These are phyloP conservation scores for Flaveria sonorensis DNA, from an alignment of 129 eudicot genomes.

Conservation along the genomic window DNA sequence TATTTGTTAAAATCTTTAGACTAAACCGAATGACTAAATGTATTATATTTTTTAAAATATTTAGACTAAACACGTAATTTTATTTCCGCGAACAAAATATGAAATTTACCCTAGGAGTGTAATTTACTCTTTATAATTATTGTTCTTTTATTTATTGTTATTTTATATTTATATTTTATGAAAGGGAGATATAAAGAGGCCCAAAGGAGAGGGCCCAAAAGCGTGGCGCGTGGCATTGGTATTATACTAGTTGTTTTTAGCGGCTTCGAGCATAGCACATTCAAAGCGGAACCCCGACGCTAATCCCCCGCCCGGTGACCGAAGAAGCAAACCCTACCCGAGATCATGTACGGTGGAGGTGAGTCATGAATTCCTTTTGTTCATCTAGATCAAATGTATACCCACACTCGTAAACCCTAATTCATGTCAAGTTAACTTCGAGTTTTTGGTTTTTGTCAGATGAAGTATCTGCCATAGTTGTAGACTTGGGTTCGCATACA, in stretches of 20 bases:
- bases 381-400: slow-evolving; percentile 2
- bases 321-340: slow-evolving; percentile 28
- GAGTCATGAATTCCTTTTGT: neutral
- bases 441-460: slow-evolving; percentile 48
- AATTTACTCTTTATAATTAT: no score
- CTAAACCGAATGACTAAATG: no score
- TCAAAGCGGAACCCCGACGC: slow-evolving; percentile 24
- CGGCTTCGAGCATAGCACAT: slow-evolving; percentile 9
- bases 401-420: slow-evolving; percentile 16
- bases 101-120: no score
- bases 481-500: slow-evolving; percentile 90
- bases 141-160: no score
- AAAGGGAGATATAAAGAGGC: no score
- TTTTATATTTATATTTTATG: no score
- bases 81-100: no score
- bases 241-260: slow-evolving; percentile 3
- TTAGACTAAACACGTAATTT: no score
- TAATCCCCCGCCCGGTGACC: slow-evolving; percentile 27
- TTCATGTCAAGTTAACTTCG: neutral
- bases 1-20: no score
- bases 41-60: no score
- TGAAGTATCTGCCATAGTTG: slow-evolving; percentile 94
- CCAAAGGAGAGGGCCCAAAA: no score
- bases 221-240: no score
- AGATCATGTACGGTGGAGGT: slow-evolving; percentile 69